Evolutionary conservation across 768 basidiomycete genomes (phyloP).

Genomic region (Trametes cingulata): DNA sequence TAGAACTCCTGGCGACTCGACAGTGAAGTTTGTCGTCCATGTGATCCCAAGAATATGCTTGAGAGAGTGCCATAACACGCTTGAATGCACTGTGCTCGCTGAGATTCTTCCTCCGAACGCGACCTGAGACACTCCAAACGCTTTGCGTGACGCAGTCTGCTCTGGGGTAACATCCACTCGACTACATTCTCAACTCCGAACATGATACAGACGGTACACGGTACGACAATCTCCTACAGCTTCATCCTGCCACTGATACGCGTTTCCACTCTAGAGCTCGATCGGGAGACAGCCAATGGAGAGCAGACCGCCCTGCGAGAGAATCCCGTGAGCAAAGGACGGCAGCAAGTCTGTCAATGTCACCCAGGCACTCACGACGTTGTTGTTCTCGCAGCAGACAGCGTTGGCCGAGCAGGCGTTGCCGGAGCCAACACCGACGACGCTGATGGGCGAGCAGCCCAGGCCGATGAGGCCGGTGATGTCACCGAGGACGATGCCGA

Average conservation of each 20-base stretch:
- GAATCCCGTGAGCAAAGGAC: neutral
- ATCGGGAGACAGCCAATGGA: slow-evolving; percentile 27
- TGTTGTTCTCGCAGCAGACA: slow-evolving; percentile 32
- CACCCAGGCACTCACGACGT: slow-evolving; percentile 15
- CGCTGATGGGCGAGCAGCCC: slow-evolving; percentile 28
- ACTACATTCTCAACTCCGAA: too few species aligned
- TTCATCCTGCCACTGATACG: neutral
- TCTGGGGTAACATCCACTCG: too few species aligned
- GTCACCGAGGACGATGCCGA: slow-evolving; percentile 27
- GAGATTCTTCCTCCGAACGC: too few species aligned
- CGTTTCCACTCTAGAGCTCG: neutral
- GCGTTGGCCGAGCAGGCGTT: slow-evolving; percentile 22
- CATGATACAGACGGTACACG: neutral
- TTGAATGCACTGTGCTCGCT: too few species aligned
- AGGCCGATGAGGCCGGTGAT: slow-evolving; percentile 26
- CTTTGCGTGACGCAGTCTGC: too few species aligned
- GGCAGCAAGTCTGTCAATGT: neutral
- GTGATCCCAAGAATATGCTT: too few species aligned
- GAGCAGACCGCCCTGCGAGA: slow-evolving; percentile 22
- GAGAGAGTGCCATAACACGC: too few species aligned
- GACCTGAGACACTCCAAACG: too few species aligned
- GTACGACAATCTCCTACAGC: neutral
- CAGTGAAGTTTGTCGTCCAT: too few species aligned
- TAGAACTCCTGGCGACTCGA: too few species aligned
- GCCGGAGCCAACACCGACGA: slow-evolving; percentile 27